Conservation (phyloP, 75 land plant species). For the Pinus tabuliformis region DNA sequence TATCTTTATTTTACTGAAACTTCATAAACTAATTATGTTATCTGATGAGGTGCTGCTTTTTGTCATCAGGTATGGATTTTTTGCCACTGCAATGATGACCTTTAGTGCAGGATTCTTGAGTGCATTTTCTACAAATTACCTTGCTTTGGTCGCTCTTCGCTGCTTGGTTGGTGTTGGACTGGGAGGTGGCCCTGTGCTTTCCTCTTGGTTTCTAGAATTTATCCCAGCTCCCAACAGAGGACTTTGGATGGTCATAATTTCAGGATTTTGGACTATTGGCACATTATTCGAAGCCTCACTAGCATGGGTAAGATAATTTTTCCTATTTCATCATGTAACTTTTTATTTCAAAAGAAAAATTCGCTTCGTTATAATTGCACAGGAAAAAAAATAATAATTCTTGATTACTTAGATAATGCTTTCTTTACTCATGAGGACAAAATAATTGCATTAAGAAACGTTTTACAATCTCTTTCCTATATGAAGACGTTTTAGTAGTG, state of each 20-base stretch:
- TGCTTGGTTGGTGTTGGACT: conserved; percentile 50
- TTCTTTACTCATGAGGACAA: too few relatives aligned
- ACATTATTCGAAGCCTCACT: conserved; percentile 33
- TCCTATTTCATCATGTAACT: too few relatives aligned
- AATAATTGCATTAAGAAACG: too few relatives aligned
- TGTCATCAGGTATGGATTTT: conserved; percentile 37
- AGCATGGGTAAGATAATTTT: conserved; percentile 30
- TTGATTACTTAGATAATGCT: too few relatives aligned
- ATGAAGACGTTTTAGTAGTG: too few relatives aligned
- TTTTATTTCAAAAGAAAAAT: neutral
- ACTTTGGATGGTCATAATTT: conserved; percentile 43
- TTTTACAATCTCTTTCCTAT: too few relatives aligned
- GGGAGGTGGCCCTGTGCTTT: conserved; percentile 44
- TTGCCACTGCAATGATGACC: conserved; percentile 39
- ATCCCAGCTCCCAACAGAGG: conserved; percentile 44
- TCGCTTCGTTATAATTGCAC: too few relatives aligned
- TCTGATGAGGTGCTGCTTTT: neutral
- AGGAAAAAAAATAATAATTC: too few relatives aligned
- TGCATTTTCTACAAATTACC: conserved; percentile 35
- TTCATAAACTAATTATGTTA: too few relatives aligned
- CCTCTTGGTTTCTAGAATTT: conserved; percentile 54
- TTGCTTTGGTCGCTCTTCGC: conserved; percentile 28
- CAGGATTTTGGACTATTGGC: conserved; percentile 49
- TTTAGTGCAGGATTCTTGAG: conserved; percentile 40
- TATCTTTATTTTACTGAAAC: too few relatives aligned